These are phyloP conservation scores for Carallia brachiata DNA, from an alignment of 345 rosid genomes.

Conservation along the genomic window DNA sequence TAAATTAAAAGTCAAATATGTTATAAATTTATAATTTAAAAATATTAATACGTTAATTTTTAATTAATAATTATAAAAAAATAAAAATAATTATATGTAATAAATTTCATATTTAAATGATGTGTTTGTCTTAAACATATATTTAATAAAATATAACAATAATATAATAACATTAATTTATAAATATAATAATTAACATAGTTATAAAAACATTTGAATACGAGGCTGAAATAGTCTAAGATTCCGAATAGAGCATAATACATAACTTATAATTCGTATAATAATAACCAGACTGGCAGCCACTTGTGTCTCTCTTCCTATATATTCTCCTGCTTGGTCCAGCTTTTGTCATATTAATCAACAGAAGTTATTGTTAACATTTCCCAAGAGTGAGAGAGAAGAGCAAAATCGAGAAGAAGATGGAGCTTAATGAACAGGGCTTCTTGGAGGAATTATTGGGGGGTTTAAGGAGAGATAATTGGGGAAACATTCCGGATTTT, in stretches of 20 bases:
- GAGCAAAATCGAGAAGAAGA: constrained; percentile 1
- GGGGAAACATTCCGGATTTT: constrained; percentile 28
- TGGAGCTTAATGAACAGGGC: constrained; percentile 38
- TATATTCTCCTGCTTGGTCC: constrained; percentile 30
- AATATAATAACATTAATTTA: no score
- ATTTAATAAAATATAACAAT: no score
- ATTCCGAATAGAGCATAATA: constrained; percentile 9
- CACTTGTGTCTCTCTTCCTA: constrained; percentile 14
- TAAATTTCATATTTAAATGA: no score
- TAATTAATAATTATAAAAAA: no score
- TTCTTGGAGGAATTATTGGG: constrained; percentile 40
- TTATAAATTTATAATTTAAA: no score
- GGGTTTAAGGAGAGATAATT: constrained; percentile 35
- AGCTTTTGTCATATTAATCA: constrained; percentile 15
- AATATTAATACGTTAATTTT: no score
- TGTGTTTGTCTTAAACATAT: no score
- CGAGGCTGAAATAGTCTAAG: constrained; percentile 8
- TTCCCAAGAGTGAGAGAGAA: neutral
- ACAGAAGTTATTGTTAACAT: constrained; percentile 26
- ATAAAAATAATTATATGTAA: constrained; percentile 15
- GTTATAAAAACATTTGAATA: constrained; percentile 13
- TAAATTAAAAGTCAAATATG: no score
- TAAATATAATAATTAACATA: no score
- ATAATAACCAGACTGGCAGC: neutral
- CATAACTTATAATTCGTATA: constrained; percentile 6